A percentile compares a stretch with the other conserved stretches of the same genome.
These are phyloP conservation scores for Vaccinium myrtillus DNA, from an alignment of 148 eudicot species.

Conservation along the genomic window DNA sequence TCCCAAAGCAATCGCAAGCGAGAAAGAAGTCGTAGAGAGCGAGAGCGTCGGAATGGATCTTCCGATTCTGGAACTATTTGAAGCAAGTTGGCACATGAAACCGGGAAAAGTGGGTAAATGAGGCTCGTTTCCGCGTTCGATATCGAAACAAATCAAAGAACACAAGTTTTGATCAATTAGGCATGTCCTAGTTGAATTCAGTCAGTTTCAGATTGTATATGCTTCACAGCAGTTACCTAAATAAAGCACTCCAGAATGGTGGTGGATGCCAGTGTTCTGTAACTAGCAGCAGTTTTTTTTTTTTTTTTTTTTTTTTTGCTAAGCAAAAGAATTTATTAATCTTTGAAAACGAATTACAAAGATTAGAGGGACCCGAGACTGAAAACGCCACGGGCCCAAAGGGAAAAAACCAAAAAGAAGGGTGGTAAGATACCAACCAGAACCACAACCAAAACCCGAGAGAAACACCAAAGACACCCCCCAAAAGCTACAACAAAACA, in stretches of 20 bases:
- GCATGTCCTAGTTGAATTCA: neutral
- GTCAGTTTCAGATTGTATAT: neutral
- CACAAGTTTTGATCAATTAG: neutral
- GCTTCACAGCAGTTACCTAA: neutral
- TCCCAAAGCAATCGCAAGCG: neutral
- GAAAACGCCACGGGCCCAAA: too few relatives aligned
- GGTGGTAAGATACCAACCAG: too few relatives aligned
- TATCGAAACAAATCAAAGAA: neutral
- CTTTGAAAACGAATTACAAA: too few relatives aligned
- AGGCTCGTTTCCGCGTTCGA: conserved; percentile 15
- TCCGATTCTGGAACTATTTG: conserved; percentile 39
- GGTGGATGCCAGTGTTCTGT: neutral
- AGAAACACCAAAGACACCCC: too few relatives aligned
- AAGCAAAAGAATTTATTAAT: too few relatives aligned
- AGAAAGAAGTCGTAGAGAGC: neutral
- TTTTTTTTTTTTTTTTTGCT: too few relatives aligned
- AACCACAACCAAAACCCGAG: too few relatives aligned
- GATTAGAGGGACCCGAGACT: too few relatives aligned
- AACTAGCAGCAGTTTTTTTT: neutral
- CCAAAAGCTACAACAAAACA: too few relatives aligned
- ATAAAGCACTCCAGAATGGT: neutral
- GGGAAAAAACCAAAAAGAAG: too few relatives aligned
- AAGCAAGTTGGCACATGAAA: conserved; percentile 40
- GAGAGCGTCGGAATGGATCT: conserved; percentile 4
- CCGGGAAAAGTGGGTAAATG: conserved; percentile 18